These are phyloP conservation scores for Solanum medicagineum DNA, from an alignment of 257 asterid species.

Conservation along the genomic window DNA sequence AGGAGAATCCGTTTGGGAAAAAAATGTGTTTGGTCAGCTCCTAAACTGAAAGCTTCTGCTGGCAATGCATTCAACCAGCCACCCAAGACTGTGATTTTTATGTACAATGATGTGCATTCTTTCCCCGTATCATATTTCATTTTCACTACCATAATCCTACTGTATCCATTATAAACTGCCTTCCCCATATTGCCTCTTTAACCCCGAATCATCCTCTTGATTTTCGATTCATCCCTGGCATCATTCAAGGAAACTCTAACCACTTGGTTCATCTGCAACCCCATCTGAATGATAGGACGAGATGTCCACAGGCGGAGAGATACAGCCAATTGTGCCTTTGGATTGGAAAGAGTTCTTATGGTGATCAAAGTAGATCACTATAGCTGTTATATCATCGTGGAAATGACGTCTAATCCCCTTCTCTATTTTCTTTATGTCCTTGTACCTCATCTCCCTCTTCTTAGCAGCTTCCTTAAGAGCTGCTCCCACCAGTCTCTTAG, in stretches of 20 bases:
- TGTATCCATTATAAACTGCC: neutral
- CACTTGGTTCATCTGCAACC: neutral
- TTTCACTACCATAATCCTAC: neutral
- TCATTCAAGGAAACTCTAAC: neutral
- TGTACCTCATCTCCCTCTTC: constrained; percentile 1
- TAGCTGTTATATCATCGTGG: neutral
- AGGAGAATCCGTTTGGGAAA: neutral
- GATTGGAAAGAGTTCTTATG: neutral
- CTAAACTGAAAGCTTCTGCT: neutral
- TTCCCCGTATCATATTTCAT: neutral
- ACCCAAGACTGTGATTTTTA: neutral
- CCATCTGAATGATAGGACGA: neutral
- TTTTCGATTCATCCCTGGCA: too few species aligned
- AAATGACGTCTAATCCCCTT: neutral
- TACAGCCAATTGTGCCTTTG: neutral
- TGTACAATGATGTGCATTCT: neutral
- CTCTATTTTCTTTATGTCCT: neutral
- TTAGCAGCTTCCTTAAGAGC: neutral
- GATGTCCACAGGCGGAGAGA: neutral
- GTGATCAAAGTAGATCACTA: neutral
- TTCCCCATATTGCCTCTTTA: neutral
- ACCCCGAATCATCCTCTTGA: too few species aligned
- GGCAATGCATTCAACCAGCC: neutral
- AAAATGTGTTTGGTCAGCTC: neutral
- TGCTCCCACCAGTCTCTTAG: neutral